Conservation (phyloP, 257 asterid species). For the Euphrasia confusa region DNA sequence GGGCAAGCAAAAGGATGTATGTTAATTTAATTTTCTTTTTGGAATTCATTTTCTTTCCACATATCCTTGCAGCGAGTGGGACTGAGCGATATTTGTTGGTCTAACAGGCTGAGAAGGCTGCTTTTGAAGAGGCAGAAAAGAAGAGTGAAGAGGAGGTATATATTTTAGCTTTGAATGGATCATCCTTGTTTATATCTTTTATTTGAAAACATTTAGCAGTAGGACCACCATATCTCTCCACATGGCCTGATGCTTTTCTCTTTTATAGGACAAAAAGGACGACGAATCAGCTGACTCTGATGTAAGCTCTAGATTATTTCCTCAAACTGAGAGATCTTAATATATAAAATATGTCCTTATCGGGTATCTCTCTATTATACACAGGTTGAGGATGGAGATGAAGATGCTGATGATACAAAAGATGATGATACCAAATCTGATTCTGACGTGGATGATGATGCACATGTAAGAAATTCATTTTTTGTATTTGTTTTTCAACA, state of each 20-base stretch:
- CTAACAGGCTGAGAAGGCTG: conserved; percentile 86
- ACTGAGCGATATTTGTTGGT: not conserved
- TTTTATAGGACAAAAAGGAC: conserved; percentile 33
- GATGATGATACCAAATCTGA: conserved; percentile 33
- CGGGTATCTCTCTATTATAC: not conserved
- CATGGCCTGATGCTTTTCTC: not conserved
- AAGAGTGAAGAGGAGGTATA: conserved; percentile 82
- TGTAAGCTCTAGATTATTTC: conserved; percentile 25
- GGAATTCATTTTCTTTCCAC: not conserved
- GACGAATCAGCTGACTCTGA: conserved; percentile 47
- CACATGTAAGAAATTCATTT: conserved; percentile 37
- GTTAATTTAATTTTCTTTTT: conserved; percentile 25
- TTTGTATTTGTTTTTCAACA: not conserved
- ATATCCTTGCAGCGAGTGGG: not conserved
- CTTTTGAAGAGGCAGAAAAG: conserved; percentile 91
- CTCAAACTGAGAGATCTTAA: not conserved
- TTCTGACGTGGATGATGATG: conserved; percentile 32
- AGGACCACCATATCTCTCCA: not conserved
- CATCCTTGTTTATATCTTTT: not conserved
- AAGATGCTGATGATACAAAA: conserved; percentile 32
- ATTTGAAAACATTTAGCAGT: not conserved
- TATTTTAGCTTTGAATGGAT: conserved; percentile 6
- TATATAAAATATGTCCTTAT: not conserved
- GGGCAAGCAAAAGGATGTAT: conserved; percentile 92
- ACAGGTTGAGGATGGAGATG: conserved; percentile 30